Percentiles rank a stretch among this genome's conserved stretches.
phyloP scores from a whole-genome alignment of 106 monocot species.

The Dactylorhiza incarnata region DNA sequence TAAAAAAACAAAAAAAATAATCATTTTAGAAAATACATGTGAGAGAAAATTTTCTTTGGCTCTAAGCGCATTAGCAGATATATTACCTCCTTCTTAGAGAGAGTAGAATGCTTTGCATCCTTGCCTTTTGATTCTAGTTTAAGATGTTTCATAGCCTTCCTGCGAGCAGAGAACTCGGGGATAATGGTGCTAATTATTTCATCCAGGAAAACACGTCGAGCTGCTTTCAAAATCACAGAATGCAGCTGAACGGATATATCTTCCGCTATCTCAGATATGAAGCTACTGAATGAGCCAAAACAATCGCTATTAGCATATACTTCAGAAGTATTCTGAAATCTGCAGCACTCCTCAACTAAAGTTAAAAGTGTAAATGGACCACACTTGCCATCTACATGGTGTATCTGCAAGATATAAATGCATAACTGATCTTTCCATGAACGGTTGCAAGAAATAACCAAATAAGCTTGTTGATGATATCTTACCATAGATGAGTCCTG shows the following conservation, averaged over 20 bases:
- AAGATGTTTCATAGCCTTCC: conserved; percentile 30
- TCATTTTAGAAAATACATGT: neutral
- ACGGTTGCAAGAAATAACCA: neutral
- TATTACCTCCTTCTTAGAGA: conserved; percentile 19
- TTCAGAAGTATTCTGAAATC: conserved; percentile 19
- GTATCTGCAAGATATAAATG: conserved; percentile 38
- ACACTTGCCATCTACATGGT: conserved; percentile 54
- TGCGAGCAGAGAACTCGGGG: conserved; percentile 61
- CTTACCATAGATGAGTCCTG: conserved; percentile 68
- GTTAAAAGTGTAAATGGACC: conserved; percentile 69
- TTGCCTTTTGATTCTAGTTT: conserved; percentile 21
- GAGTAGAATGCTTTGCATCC: conserved; percentile 14
- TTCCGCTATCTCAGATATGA: conserved; percentile 46
- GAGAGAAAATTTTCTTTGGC: neutral
- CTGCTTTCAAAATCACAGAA: conserved; percentile 66
- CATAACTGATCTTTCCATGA: neutral
- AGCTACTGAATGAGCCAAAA: conserved; percentile 22
- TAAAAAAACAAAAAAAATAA: conserved; percentile 11
- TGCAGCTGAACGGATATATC: conserved; percentile 67
- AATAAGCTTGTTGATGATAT: neutral
- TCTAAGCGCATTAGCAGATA: neutral
- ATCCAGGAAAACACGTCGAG: conserved; percentile 64
- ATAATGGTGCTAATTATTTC: conserved; percentile 64
- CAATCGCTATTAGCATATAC: conserved; percentile 6
- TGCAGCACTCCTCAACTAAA: conserved; percentile 65